phyloP scores from a whole-genome alignment of 257 asterid species.

The Anisodus acutangulus region DNA sequence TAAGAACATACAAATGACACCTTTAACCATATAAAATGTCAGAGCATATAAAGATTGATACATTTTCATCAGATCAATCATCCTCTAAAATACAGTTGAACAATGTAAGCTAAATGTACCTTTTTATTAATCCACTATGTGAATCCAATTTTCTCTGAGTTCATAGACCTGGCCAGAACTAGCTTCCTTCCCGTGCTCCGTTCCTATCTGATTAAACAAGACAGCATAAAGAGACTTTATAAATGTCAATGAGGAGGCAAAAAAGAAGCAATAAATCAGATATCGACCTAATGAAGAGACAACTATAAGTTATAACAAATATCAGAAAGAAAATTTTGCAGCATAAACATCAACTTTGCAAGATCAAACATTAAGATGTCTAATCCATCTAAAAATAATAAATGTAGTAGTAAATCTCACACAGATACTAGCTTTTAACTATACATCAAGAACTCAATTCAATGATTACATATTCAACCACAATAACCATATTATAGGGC shows the following conservation, averaged over 20 bases:
- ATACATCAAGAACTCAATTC: not conserved
- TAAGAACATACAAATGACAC: not conserved
- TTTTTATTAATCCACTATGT: not conserved
- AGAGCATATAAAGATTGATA: conserved; percentile 18
- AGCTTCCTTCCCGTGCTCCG: not conserved
- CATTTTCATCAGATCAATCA: not conserved
- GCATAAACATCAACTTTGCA: conserved; percentile 1
- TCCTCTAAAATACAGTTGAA: not conserved
- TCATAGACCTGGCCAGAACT: not conserved
- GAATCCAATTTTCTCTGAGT: not conserved
- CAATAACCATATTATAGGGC: not conserved
- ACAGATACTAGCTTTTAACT: not conserved
- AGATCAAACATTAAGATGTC: not conserved
- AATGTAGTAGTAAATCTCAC: not conserved
- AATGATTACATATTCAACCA: not conserved
- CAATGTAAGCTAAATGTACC: not conserved
- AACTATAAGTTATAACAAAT: not conserved
- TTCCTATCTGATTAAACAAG: not conserved
- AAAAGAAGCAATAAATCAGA: not conserved
- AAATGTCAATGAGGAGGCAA: not conserved
- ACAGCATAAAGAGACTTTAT: conserved; percentile 3
- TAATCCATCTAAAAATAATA: not conserved
- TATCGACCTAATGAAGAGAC: too few species aligned
- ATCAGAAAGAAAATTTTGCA: conserved; percentile 4
- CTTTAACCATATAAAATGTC: not conserved